Percentiles rank a stretch among this genome's conserved stretches.
phyloP scores from a whole-genome alignment of 2,329 filamentous ascomycete genomes.

The Diaporthe sp. region DNA sequence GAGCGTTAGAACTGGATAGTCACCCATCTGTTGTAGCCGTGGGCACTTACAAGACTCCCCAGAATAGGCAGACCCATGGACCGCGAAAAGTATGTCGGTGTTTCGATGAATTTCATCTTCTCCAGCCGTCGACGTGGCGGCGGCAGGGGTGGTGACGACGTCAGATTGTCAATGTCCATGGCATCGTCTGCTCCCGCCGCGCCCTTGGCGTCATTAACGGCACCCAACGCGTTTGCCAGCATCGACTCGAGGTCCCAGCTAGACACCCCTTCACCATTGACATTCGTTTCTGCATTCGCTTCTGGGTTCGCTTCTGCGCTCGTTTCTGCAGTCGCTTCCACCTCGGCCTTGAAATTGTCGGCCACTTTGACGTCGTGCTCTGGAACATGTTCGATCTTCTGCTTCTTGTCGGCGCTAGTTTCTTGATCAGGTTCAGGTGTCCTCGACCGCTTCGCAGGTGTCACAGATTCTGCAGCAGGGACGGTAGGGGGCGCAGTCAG shows the following conservation, averaged over 20 bases:
- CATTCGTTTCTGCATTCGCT: background rate
- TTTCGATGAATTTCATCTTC: constrained; percentile 51
- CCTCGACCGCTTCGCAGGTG: constrained; percentile 35
- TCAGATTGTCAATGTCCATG: constrained; percentile 26
- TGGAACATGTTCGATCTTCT: constrained; percentile 34
- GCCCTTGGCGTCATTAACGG: constrained; percentile 29
- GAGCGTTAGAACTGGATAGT: background rate
- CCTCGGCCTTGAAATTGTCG: constrained; percentile 32
- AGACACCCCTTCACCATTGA: constrained; percentile 7
- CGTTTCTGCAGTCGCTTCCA: constrained; percentile 34
- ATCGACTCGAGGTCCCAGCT: constrained; percentile 37
- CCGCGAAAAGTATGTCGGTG: constrained; percentile 50
- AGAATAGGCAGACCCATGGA: constrained; percentile 52
- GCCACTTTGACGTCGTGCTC: constrained; percentile 1
- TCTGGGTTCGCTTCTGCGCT: constrained; percentile 30
- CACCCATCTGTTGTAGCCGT: background rate
- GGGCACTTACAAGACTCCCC: constrained; percentile 47
- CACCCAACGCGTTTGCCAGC: constrained; percentile 34
- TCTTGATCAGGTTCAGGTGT: constrained; percentile 35
- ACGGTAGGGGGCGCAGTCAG: constrained; percentile 10
- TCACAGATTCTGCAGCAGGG: background rate
- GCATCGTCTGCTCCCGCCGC: constrained; percentile 26
- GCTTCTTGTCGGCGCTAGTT: constrained; percentile 34
- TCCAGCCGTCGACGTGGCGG: constrained; percentile 43
- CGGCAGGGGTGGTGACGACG: constrained; percentile 26